Evolutionary conservation across 164 flowering plant genomes (phyloP).

Genomic region (Berberis vulgaris): DNA sequence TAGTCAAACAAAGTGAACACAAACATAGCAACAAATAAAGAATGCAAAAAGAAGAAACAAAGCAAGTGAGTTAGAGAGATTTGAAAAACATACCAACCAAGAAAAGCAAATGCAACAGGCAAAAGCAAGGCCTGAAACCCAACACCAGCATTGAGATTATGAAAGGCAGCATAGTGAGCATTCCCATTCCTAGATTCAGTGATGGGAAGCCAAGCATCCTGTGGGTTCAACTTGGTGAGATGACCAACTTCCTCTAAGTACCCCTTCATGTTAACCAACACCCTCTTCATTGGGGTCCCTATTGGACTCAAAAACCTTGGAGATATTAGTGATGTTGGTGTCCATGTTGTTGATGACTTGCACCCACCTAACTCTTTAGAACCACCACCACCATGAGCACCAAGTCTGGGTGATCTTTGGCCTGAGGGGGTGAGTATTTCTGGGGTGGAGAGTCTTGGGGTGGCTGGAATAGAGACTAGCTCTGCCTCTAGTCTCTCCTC

Average conservation of each 20-base stretch:
- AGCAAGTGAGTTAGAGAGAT: neutral
- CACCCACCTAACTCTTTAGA: slow-evolving; percentile 14
- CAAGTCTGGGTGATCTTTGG: slow-evolving; percentile 58
- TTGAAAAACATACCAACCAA: slow-evolving; percentile 59
- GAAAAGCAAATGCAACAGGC: slow-evolving; percentile 89
- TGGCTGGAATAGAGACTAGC: slow-evolving; percentile 91
- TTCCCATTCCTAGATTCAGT: slow-evolving; percentile 97
- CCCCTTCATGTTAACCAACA: slow-evolving; percentile 83
- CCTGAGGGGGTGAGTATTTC: slow-evolving; percentile 85
- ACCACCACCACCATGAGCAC: slow-evolving; percentile 4
- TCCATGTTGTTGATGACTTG: slow-evolving; percentile 59
- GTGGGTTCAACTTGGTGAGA: slow-evolving; percentile 90
- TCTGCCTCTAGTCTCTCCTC: slow-evolving; percentile 45
- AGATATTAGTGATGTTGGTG: slow-evolving; percentile 86
- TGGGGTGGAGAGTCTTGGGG: slow-evolving; percentile 78
- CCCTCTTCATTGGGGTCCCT: slow-evolving; percentile 98
- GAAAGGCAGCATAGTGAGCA: slow-evolving; percentile 97
- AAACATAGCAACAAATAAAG: neutral
- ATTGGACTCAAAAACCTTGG: slow-evolving; percentile 93
- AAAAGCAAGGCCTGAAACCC: slow-evolving; percentile 92
- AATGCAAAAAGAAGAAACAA: too few relatives aligned
- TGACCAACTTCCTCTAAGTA: slow-evolving; percentile 96
- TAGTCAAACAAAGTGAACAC: neutral
- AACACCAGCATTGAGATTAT: slow-evolving; percentile 88
- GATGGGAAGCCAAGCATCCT: slow-evolving; percentile 97